Evolutionary conservation across 2,329 filamentous ascomycete genomes (phyloP).

Genomic region (Colletotrichum tabaci): DNA sequence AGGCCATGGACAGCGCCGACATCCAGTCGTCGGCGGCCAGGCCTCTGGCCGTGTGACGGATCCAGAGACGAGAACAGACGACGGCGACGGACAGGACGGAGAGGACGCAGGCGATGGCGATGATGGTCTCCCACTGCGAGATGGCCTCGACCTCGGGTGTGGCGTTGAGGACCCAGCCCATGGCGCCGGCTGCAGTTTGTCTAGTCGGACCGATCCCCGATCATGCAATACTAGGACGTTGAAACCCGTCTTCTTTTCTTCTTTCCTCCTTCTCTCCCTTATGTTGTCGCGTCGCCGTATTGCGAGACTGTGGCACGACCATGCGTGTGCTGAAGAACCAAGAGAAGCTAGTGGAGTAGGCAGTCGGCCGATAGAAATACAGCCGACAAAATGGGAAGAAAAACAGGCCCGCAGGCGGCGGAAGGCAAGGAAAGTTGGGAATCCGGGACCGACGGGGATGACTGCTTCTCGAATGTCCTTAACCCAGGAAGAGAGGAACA

Average conservation of each 20-base stretch:
- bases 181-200: constrained; percentile 45
- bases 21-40: constrained; percentile 65
- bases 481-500: not conserved
- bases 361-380: not conserved
- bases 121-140: constrained; percentile 65
- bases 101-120: constrained; percentile 63
- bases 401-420: constrained; percentile 2
- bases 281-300: not conserved
- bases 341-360: not conserved
- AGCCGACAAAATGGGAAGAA: not conserved
- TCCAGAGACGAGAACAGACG: constrained; percentile 59
- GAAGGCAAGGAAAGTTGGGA: constrained; percentile 4
- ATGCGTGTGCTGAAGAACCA: not conserved
- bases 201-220: no score
- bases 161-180: constrained; percentile 68
- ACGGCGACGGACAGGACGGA: constrained; percentile 59
- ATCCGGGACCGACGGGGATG: not conserved
- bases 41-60: constrained; percentile 59
- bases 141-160: constrained; percentile 60
- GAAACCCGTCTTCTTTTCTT: not conserved
- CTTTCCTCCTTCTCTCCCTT: no score
- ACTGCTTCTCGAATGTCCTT: not conserved
- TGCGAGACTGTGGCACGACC: not conserved
- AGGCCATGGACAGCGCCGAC: constrained; percentile 57
- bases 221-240: not conserved